These are phyloP conservation scores for Phytophthora sansomeana DNA, from an alignment of 352 stramenopile genomes.

Conservation along the genomic window DNA sequence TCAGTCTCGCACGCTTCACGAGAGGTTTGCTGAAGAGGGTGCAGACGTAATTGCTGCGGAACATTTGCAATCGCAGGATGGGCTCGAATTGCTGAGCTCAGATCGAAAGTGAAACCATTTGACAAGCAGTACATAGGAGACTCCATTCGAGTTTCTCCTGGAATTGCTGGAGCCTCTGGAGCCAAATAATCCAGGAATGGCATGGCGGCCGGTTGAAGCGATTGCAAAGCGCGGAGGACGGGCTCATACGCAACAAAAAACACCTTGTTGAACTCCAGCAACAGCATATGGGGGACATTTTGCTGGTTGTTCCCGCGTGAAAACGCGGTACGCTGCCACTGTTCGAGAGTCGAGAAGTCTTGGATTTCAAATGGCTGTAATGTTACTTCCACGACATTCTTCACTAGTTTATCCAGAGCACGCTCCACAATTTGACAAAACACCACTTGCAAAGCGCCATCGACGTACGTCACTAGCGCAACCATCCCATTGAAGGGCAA, in stretches of 20 bases:
- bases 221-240: slow-evolving; percentile 54
- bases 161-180: slow-evolving; percentile 15
- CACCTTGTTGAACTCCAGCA: slow-evolving; percentile 63
- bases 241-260: slow-evolving; percentile 63
- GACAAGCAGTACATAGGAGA: slow-evolving; percentile 41
- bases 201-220: slow-evolving; percentile 28
- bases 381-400: slow-evolving; percentile 40
- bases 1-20: slow-evolving; percentile 25
- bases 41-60: slow-evolving; percentile 21
- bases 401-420: slow-evolving; percentile 34
- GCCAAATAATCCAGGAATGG: slow-evolving; percentile 53
- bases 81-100: slow-evolving; percentile 27
- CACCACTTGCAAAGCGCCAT: slow-evolving; percentile 29
- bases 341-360: slow-evolving; percentile 36
- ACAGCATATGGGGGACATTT: slow-evolving; percentile 26
- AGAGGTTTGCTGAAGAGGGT: slow-evolving; percentile 28
- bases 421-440: slow-evolving; percentile 51
- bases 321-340: slow-evolving; percentile 16
- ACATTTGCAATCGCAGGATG: slow-evolving; percentile 6
- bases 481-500: slow-evolving; percentile 47
- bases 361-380: slow-evolving; percentile 44
- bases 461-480: slow-evolving; percentile 34
- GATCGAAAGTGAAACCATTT: slow-evolving; percentile 41
- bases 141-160: slow-evolving; percentile 31
- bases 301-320: slow-evolving; percentile 10